phyloP scores from a whole-genome alignment of 2,329 filamentous ascomycete species.

The Tolypocladium inflatum region DNA sequence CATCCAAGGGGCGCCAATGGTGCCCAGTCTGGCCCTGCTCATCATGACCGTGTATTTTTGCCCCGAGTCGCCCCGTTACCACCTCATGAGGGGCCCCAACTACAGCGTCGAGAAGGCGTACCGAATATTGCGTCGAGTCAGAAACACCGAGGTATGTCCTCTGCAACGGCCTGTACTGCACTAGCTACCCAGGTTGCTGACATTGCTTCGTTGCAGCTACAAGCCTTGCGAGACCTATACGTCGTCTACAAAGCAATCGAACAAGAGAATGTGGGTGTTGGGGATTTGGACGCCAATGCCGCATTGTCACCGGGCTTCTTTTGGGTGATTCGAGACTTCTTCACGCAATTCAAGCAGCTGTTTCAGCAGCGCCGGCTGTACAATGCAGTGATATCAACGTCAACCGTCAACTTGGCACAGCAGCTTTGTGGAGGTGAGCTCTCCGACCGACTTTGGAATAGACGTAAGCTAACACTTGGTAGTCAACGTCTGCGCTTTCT shows the following conservation, averaged over 20 bases:
- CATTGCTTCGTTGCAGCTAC: conserved; percentile 15
- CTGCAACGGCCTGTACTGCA: background rate
- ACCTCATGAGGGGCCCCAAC: conserved; percentile 27
- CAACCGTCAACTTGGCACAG: conserved; percentile 21
- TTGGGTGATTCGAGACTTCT: conserved; percentile 18
- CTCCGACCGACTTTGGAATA: background rate
- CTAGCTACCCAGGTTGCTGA: background rate
- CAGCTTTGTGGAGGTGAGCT: conserved; percentile 20
- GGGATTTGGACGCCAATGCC: conserved; percentile 11
- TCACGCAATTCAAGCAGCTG: conserved; percentile 16
- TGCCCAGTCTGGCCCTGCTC: conserved; percentile 25
- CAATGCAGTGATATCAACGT: conserved; percentile 20
- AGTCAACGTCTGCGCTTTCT: conserved; percentile 35
- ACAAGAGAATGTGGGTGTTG: conserved; percentile 15
- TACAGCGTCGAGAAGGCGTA: conserved; percentile 27
- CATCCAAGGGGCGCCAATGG: conserved; percentile 28
- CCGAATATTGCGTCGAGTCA: conserved; percentile 21
- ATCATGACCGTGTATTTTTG: conserved; percentile 25
- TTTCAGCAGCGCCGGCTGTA: conserved; percentile 18
- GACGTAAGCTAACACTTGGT: background rate
- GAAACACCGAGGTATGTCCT: conserved; percentile 22
- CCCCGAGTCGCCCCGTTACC: conserved; percentile 31
- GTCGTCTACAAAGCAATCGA: conserved; percentile 25
- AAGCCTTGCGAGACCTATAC: conserved; percentile 31
- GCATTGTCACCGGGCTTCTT: conserved; percentile 14